A percentile compares a stretch with the other conserved stretches of the same genome.
These are phyloP conservation scores for Taxillus chinensis DNA, from an alignment of 164 flowering plant species.

Conservation along the genomic window DNA sequence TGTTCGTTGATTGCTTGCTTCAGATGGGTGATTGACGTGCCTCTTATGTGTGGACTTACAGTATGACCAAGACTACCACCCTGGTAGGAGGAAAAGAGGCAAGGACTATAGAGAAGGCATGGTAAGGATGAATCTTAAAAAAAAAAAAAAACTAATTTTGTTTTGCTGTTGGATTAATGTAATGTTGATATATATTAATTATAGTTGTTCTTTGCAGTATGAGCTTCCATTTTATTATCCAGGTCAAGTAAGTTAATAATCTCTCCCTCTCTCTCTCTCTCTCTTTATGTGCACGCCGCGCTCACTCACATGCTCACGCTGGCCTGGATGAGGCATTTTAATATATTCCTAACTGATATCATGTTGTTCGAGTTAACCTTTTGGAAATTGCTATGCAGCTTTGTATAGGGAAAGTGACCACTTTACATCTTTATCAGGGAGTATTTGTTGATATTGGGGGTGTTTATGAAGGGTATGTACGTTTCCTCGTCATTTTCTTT, in stretches of 20 bases:
- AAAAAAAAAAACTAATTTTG: no score
- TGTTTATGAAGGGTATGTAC: constrained; percentile 81
- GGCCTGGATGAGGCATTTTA: no score
- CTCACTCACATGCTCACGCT: no score
- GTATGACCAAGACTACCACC: constrained; percentile 84
- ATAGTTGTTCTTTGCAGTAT: constrained; percentile 50
- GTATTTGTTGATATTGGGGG: constrained; percentile 99
- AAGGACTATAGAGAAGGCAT: constrained; percentile 85
- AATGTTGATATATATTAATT: neutral
- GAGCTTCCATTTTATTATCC: constrained; percentile 97
- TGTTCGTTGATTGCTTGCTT: no score
- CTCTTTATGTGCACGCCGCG: neutral
- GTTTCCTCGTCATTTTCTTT: neutral
- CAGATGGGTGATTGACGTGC: neutral
- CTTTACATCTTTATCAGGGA: constrained; percentile 87
- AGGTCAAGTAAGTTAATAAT: constrained; percentile 64
- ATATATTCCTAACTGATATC: no score
- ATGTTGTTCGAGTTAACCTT: neutral
- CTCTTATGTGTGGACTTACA: constrained; percentile 15
- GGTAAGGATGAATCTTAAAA: constrained; percentile 28
- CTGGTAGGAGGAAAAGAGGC: constrained; percentile 92
- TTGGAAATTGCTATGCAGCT: constrained; percentile 38
- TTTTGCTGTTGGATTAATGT: no score
- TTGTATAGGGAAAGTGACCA: constrained; percentile 77
- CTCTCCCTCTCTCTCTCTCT: neutral